Percentiles rank a stretch among this genome's conserved stretches.
Conservation (phyloP, 2,329 filamentous ascomycete species). For the Colletotrichum tropicale region DNA sequence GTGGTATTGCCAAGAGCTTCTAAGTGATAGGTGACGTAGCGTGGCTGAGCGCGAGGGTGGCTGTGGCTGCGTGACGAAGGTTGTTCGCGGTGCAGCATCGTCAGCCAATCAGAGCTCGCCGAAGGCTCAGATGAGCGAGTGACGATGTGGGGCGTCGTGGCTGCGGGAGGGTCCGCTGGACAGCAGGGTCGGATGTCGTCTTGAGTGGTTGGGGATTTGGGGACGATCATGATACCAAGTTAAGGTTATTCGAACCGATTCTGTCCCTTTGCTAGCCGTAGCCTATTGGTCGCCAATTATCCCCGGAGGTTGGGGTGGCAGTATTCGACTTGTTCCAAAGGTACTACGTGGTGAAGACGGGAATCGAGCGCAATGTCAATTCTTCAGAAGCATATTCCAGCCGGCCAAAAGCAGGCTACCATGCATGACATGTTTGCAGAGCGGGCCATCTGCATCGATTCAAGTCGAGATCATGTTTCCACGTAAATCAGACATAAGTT, state of each 20-base stretch:
- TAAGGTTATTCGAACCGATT: neutral
- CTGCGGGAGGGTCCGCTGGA: neutral
- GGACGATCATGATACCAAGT: neutral
- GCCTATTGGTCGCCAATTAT: too few relatives aligned
- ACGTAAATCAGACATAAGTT: too few relatives aligned
- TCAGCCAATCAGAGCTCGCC: neutral
- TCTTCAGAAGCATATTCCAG: too few relatives aligned
- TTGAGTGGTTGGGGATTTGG: neutral
- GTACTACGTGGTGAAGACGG: too few relatives aligned
- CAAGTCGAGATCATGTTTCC: too few relatives aligned
- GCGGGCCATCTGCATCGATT: too few relatives aligned
- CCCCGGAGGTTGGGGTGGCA: too few relatives aligned
- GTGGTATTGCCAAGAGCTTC: neutral
- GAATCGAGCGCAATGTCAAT: too few relatives aligned
- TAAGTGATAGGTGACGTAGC: neutral
- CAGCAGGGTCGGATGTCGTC: neutral
- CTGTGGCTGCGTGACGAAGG: neutral
- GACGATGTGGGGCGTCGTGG: neutral
- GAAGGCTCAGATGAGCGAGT: neutral
- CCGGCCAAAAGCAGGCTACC: too few relatives aligned
- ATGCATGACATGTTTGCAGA: too few relatives aligned
- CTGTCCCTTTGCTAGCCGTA: rapidly evolving
- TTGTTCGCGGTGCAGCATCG: neutral
- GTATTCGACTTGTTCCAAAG: too few relatives aligned
- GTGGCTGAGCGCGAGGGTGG: neutral